Conservation (phyloP, 2,329 filamentous ascomycete genomes). For the Epichloe sibirici region DNA sequence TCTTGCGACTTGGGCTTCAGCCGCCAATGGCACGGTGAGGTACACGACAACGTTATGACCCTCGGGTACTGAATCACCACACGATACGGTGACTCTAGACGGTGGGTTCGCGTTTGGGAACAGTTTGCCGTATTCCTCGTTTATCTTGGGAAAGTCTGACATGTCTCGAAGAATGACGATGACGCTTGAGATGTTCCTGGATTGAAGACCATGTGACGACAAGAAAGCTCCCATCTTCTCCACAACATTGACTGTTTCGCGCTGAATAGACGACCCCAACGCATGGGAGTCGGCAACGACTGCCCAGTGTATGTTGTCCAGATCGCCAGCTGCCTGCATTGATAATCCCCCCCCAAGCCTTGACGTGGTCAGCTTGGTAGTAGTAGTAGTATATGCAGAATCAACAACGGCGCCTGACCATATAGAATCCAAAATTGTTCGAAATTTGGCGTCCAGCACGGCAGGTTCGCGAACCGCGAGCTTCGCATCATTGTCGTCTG, state of each 20-base stretch:
- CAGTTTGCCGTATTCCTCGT: constrained; percentile 60
- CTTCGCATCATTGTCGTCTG: constrained; percentile 8
- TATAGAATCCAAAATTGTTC: constrained; percentile 24
- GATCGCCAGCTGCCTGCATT: constrained; percentile 4
- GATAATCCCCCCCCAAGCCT: background rate
- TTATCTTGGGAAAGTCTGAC: constrained; percentile 64
- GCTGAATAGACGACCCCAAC: constrained; percentile 24
- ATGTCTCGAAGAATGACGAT: constrained; percentile 67
- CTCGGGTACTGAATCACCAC: constrained; percentile 52
- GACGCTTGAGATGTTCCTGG: constrained; percentile 37
- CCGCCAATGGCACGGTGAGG: constrained; percentile 26
- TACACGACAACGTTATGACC: constrained; percentile 49
- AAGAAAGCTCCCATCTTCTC: constrained; percentile 31
- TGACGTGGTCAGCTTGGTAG: background rate
- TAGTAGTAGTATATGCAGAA: too few relatives aligned
- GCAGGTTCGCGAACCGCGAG: constrained; percentile 42
- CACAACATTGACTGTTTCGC: constrained; percentile 37
- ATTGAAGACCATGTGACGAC: constrained; percentile 15
- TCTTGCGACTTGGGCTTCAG: constrained; percentile 24
- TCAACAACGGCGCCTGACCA: background rate
- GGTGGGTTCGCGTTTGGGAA: constrained; percentile 75
- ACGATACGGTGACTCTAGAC: constrained; percentile 70
- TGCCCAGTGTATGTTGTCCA: constrained; percentile 24
- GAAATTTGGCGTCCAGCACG: constrained; percentile 54
- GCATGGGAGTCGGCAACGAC: constrained; percentile 19